A percentile compares a stretch with the other conserved stretches of the same genome.
These are phyloP conservation scores for Yarrowia sp. DNA, from an alignment of 805 yeast species.

Conservation along the genomic window DNA sequence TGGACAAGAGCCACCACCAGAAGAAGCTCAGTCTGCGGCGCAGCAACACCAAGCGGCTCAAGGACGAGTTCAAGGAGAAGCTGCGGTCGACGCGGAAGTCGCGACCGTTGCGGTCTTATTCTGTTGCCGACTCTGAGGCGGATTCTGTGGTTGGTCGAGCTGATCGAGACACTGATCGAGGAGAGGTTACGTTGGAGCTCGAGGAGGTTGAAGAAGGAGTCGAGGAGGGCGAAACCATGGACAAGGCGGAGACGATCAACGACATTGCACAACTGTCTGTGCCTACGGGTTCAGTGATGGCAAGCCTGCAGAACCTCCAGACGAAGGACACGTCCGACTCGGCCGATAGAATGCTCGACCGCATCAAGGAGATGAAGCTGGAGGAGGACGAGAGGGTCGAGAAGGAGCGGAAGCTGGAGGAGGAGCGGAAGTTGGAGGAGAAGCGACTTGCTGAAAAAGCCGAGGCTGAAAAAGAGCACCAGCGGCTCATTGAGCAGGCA, in stretches of 20 bases:
- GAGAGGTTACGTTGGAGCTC: neutral
- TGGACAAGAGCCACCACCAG: slow-evolving; percentile 11
- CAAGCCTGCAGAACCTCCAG: neutral
- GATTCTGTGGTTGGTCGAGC: no score
- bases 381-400: neutral
- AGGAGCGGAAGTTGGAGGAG: neutral
- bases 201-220: slow-evolving; percentile 4
- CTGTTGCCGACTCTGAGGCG: neutral
- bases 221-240: neutral
- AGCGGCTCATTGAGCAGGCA: neutral
- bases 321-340: neutral
- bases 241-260: neutral
- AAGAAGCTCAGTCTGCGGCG: neutral
- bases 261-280: neutral
- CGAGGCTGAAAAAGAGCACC: neutral
- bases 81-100: neutral
- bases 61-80: slow-evolving; percentile 21
- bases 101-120: neutral
- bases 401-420: neutral
- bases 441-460: neutral
- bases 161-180: neutral
- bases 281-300: neutral
- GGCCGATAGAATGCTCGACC: neutral
- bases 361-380: slow-evolving; percentile 11
- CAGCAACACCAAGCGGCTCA: neutral